Percentiles rank a stretch among this genome's conserved stretches.
phyloP scores from a whole-genome alignment of 2,329 filamentous ascomycete species.

The Pseudogymnoascus sp. region DNA sequence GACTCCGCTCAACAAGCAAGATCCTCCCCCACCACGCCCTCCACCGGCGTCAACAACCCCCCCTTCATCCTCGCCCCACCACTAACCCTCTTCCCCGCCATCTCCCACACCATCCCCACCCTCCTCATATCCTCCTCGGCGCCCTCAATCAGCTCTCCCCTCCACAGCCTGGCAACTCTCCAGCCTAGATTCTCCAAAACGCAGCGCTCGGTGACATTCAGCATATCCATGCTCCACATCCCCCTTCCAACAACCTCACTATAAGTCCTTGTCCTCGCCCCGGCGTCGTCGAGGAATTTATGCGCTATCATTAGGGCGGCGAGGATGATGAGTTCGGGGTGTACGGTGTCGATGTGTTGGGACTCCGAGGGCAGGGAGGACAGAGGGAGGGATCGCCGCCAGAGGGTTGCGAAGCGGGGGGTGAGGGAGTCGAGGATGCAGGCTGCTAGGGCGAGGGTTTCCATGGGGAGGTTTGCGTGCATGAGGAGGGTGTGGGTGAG shows the following conservation, averaged over 20 bases:
- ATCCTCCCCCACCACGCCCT: neutral
- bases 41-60: neutral
- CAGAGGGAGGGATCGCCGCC: conserved; percentile 52
- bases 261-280: conserved; percentile 47
- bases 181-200: conserved; percentile 58
- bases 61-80: neutral
- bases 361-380: conserved; percentile 16
- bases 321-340: conserved; percentile 56
- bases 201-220: conserved; percentile 55
- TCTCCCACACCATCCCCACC: conserved; percentile 33
- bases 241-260: conserved; percentile 44
- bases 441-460: conserved; percentile 56
- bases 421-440: conserved; percentile 60
- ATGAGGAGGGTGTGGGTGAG: conserved; percentile 53
- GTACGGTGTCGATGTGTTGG: conserved; percentile 52
- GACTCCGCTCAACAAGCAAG: neutral
- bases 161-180: conserved; percentile 53
- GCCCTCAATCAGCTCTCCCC: conserved; percentile 47
- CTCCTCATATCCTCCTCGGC: conserved; percentile 58
- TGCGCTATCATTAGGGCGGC: conserved; percentile 54
- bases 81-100: conserved; percentile 18
- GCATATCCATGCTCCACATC: conserved; percentile 52
- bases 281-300: conserved; percentile 56
- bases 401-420: conserved; percentile 53
- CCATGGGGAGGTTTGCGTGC: conserved; percentile 49